Evolutionary conservation across 257 asterid species (phyloP).

Genomic region (Lycium ferocissimum): DNA sequence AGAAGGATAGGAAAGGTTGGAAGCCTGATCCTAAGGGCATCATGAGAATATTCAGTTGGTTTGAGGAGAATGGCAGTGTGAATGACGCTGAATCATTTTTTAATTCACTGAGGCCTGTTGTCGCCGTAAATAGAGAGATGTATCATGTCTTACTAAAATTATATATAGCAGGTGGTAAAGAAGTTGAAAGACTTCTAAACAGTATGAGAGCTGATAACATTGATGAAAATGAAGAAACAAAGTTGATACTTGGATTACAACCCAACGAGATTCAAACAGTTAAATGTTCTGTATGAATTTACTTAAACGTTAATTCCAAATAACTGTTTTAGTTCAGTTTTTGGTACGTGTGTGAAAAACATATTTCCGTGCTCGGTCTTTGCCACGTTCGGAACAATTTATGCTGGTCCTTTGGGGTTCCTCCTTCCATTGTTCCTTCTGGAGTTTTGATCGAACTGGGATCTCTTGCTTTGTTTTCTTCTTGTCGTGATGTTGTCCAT

Average conservation of each 20-base stretch:
- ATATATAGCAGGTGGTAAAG: constrained; percentile 45
- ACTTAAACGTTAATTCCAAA: neutral
- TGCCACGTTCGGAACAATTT: neutral
- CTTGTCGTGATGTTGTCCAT: neutral
- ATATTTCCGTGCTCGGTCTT: neutral
- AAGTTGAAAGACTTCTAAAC: constrained; percentile 42
- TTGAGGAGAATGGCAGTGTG: constrained; percentile 50
- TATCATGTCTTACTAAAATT: constrained; percentile 52
- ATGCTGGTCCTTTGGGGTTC: neutral
- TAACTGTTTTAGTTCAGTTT: neutral
- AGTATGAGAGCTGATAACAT: constrained; percentile 55
- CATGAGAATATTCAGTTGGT: constrained; percentile 41
- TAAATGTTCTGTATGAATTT: neutral
- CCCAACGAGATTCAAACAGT: neutral
- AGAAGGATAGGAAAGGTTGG: constrained; percentile 38
- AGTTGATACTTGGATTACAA: constrained; percentile 45
- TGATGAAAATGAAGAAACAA: constrained; percentile 58
- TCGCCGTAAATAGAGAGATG: constrained; percentile 46
- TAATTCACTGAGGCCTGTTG: constrained; percentile 42
- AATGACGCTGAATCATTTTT: constrained; percentile 48
- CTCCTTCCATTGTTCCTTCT: neutral
- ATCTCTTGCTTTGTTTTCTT: neutral
- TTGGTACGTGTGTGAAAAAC: neutral
- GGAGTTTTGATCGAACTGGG: neutral
- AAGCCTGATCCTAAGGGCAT: constrained; percentile 51